Evolutionary conservation across 495 filamentous ascomycete species (phyloP).

Genomic region (Penicillium soppii): DNA sequence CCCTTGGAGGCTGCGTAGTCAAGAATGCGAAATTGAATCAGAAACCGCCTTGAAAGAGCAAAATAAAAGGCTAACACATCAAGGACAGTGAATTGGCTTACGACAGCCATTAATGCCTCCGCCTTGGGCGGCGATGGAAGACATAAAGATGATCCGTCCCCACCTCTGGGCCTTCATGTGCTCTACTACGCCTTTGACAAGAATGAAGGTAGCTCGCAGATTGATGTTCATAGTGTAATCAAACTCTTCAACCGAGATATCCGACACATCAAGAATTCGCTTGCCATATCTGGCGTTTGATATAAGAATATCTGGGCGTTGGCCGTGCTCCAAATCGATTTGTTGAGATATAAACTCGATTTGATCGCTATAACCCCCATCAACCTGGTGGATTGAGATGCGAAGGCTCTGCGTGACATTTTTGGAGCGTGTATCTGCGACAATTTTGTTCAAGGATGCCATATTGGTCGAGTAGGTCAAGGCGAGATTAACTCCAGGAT

Average conservation of each 20-base stretch:
- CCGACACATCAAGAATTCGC: slow-evolving; percentile 46
- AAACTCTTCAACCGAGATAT: slow-evolving; percentile 60
- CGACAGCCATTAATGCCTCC: slow-evolving; percentile 66
- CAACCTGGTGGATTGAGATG: slow-evolving; percentile 56
- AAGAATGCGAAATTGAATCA: too few species aligned
- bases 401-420: slow-evolving; percentile 30
- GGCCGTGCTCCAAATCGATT: slow-evolving; percentile 50
- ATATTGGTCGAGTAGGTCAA: slow-evolving; percentile 59
- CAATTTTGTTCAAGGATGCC: slow-evolving; percentile 44
- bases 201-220: slow-evolving; percentile 61
- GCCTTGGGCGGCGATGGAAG: slow-evolving; percentile 63
- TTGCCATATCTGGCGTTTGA: slow-evolving; percentile 57
- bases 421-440: slow-evolving; percentile 32
- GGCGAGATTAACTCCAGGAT: slow-evolving; percentile 54
- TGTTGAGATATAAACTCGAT: slow-evolving; percentile 50
- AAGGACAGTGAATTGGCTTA: slow-evolving; percentile 18
- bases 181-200: slow-evolving; percentile 61
- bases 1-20: slow-evolving; percentile 69
- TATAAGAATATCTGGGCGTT: slow-evolving; percentile 60
- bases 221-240: slow-evolving; percentile 66
- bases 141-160: slow-evolving; percentile 68
- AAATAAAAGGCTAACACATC: background rate
- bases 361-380: slow-evolving; percentile 51
- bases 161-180: slow-evolving; percentile 61
- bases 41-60: too few species aligned